Base-by-base conservation (phyloP, 2,329 filamentous ascomycete species). In the Alternaria longipes region DNA sequence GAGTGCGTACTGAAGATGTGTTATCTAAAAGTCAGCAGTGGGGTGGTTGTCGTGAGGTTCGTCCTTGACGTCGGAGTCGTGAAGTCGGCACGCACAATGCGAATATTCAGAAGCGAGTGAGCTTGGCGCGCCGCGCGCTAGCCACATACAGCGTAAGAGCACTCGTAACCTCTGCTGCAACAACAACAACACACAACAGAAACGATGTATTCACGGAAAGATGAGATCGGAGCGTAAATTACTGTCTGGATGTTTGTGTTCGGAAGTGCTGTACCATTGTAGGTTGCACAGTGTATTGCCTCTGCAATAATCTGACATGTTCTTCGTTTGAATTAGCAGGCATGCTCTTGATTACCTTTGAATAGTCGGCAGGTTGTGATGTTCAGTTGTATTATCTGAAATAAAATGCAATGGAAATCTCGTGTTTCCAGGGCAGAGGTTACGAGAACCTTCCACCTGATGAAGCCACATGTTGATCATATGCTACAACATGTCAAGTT, bases 21-120 rank as follows among this genome's bases (percentile, higher is more conserved):
- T 62, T 57, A 75, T 73, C 75, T 78, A 73, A 58, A 73, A 76
- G 65, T 78, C 73, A 79, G 76, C 70, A 56, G 64, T 66, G 59
- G 65, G 74, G 67, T 56, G 32, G 72, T 75, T 74, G 74, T 70
- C 73, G 74, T 73, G 66, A 61, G 41, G 63, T 62, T 74, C 59
- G 62, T 65, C 74, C 47, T 54, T 60, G 54, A 60, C 68, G 68
- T 70, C 58, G 53, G 42, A 44, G 46, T 59, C 50, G 34, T 64
- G 61, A 50, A 41, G 52, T 65, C 57, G 66, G 54, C 59, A 63
- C 62, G 52, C 59, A 57, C 56, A 30, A 30, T 30, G 28, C 28
- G 28, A 30, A 30, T 30, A 30, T 30, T 30, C 28, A 30, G 32
- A 36, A 36, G 32, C 32, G 32, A 36, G 32, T 36, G 32, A 16